phyloP scores from a whole-genome alignment of 805 yeast species.

The Saturnispora mendoncae region DNA sequence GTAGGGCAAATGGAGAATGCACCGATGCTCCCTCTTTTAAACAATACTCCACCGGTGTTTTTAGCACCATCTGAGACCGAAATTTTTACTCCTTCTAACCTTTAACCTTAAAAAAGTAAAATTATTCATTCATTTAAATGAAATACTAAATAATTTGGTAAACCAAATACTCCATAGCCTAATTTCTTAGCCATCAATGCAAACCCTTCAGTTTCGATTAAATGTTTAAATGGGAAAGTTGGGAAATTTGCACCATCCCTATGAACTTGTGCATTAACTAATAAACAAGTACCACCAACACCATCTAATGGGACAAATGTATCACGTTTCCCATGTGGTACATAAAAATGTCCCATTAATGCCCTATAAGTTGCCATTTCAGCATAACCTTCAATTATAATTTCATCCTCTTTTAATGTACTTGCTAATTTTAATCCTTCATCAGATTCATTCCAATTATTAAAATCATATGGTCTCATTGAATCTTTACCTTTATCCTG shows the following conservation, averaged over 20 bases:
- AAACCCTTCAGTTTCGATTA: constrained; percentile 96
- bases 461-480: constrained; percentile 87
- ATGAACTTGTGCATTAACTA: constrained; percentile 96
- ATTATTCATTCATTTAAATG: constrained; percentile 66
- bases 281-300: constrained; percentile 94
- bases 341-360: constrained; percentile 84
- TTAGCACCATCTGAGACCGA: constrained; percentile 8
- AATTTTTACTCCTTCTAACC: too few relatives aligned
- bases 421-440: constrained; percentile 71
- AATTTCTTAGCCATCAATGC: constrained; percentile 96
- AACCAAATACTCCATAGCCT: constrained; percentile 84
- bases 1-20: constrained; percentile 9
- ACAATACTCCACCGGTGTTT: constrained; percentile 8
- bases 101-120: too few relatives aligned
- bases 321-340: constrained; percentile 49
- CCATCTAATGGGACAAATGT: constrained; percentile 87
- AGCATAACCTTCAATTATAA: constrained; percentile 87
- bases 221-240: constrained; percentile 91
- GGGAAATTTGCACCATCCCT: constrained; percentile 99
- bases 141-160: constrained; percentile 89
- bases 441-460: constrained; percentile 88
- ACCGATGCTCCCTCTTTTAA: constrained; percentile 3
- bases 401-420: constrained; percentile 74
- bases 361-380: constrained; percentile 93
- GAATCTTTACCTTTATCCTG: constrained; percentile 42